Percentiles rank a stretch among this genome's conserved stretches.
Evolutionary conservation across 768 basidiomycete genomes (phyloP).

Genomic region (Suillus paluster): DNA sequence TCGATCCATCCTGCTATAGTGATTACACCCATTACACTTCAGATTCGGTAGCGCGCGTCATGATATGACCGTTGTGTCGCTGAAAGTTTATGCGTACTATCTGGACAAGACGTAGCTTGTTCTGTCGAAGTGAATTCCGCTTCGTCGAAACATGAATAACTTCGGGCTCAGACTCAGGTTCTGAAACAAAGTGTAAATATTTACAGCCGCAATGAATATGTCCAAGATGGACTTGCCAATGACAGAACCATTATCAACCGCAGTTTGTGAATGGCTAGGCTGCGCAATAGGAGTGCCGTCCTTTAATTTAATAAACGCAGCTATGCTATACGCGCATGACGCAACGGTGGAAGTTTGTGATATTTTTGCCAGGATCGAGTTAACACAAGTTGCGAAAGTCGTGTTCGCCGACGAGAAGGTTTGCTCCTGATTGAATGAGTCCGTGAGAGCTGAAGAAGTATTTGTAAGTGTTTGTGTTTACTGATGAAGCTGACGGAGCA

Average conservation of each 20-base stretch:
- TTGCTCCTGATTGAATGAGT: conserved; percentile 78
- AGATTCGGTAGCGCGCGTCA: conserved; percentile 32
- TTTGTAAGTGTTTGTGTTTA: conserved; percentile 89
- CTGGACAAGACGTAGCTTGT: conserved; percentile 12
- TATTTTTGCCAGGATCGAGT: conserved; percentile 89
- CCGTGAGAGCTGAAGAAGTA: conserved; percentile 84
- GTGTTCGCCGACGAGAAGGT: conserved; percentile 80
- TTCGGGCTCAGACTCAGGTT: conserved; percentile 36
- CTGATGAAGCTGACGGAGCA: conserved; percentile 94
- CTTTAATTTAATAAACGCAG: conserved; percentile 14
- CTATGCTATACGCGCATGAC: conserved; percentile 61
- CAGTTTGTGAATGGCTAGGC: background rate
- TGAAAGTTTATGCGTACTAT: conserved; percentile 18
- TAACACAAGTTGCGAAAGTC: conserved; percentile 98
- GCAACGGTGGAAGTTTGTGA: conserved; percentile 73
- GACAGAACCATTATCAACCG: conserved; percentile 27
- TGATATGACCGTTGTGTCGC: too few species aligned
- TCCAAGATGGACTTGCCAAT: conserved; percentile 16
- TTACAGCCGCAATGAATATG: background rate
- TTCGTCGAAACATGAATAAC: conserved; percentile 15
- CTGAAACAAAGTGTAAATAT: conserved; percentile 10
- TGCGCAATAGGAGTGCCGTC: conserved; percentile 4
- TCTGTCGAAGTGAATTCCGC: conserved; percentile 32
- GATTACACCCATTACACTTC: too few species aligned
- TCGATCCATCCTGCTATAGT: too few species aligned